Percentiles rank a stretch among this genome's conserved stretches.
Evolutionary conservation across 1,284 basidiomycete species (phyloP).

Genomic region (Cerioporus squamosus): DNA sequence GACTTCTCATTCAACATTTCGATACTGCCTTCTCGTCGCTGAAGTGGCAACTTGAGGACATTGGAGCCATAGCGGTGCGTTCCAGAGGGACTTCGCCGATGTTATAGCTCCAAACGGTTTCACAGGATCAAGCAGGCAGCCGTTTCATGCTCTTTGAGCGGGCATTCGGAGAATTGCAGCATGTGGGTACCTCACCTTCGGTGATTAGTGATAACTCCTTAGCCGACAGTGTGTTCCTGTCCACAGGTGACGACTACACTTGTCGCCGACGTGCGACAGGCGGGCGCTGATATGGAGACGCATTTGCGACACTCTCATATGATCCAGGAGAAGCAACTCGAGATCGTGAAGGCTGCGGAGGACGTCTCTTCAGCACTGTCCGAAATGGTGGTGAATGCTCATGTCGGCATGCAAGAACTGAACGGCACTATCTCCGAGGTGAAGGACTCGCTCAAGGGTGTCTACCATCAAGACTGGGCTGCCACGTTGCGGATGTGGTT

Average conservation of each 20-base stretch:
- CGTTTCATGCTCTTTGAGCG: slow-evolving; percentile 31
- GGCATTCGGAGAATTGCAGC: slow-evolving; percentile 33
- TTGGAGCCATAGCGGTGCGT: slow-evolving; percentile 16
- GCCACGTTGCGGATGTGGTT: slow-evolving; percentile 17
- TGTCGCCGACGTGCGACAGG: slow-evolving; percentile 24
- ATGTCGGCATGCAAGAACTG: slow-evolving; percentile 47
- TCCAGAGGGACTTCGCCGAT: not conserved
- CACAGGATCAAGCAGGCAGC: slow-evolving; percentile 32
- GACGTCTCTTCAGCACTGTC: slow-evolving; percentile 41
- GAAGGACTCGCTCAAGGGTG: slow-evolving; percentile 30
- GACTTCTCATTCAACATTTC: not conserved
- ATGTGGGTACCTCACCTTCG: slow-evolving; percentile 25
- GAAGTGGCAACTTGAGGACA: not conserved
- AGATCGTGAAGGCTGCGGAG: slow-evolving; percentile 39
- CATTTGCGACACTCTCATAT: slow-evolving; percentile 32
- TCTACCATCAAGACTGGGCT: slow-evolving; percentile 1
- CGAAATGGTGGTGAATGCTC: slow-evolving; percentile 42
- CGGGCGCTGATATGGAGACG: slow-evolving; percentile 31
- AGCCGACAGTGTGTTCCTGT: slow-evolving; percentile 11
- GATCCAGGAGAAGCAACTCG: slow-evolving; percentile 39
- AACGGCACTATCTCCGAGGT: slow-evolving; percentile 48
- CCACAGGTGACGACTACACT: slow-evolving; percentile 20
- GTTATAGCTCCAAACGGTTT: not conserved
- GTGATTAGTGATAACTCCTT: not conserved
- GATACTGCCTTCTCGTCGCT: not conserved